Conservation (phyloP, 2,329 filamentous ascomycete species). For the Xylaria sp. region DNA sequence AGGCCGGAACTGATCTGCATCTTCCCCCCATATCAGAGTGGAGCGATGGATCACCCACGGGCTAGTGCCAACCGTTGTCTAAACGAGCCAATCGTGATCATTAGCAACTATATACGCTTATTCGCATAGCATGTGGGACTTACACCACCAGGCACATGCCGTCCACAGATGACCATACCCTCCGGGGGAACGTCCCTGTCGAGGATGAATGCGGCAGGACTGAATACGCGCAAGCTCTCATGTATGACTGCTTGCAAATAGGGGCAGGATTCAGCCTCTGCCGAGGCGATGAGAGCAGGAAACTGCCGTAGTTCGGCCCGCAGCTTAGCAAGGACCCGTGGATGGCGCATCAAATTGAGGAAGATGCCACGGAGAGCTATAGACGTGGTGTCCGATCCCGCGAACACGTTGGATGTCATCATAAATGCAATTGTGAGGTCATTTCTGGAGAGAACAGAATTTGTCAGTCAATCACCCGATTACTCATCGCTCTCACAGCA, state of each 20-base stretch:
- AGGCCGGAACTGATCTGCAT: slow-evolving; percentile 3
- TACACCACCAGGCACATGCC: slow-evolving; percentile 1
- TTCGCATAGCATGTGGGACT: neutral
- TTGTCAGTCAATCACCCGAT: neutral
- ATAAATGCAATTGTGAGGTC: slow-evolving; percentile 27
- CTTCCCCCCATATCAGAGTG: neutral
- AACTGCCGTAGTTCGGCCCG: slow-evolving; percentile 12
- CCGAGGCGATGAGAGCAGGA: neutral
- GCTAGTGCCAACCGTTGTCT: neutral
- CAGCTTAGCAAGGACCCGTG: slow-evolving; percentile 8
- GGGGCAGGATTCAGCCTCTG: neutral
- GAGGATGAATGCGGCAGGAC: neutral
- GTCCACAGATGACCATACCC: neutral
- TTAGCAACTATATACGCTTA: neutral
- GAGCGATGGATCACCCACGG: slow-evolving; percentile 2
- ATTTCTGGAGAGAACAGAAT: neutral
- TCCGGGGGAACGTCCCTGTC: neutral
- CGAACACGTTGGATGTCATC: slow-evolving; percentile 35
- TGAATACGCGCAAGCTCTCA: neutral
- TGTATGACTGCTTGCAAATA: neutral
- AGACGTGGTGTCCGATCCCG: slow-evolving; percentile 34
- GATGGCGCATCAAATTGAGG: slow-evolving; percentile 14
- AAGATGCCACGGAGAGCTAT: slow-evolving; percentile 24
- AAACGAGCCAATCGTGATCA: neutral
- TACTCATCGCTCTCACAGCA: neutral